Percentiles rank a stretch among this genome's conserved stretches.
These are phyloP conservation scores for Schizosaccharomyces versatilis DNA, from an alignment of 1,139 yeast species.

Conservation along the genomic window DNA sequence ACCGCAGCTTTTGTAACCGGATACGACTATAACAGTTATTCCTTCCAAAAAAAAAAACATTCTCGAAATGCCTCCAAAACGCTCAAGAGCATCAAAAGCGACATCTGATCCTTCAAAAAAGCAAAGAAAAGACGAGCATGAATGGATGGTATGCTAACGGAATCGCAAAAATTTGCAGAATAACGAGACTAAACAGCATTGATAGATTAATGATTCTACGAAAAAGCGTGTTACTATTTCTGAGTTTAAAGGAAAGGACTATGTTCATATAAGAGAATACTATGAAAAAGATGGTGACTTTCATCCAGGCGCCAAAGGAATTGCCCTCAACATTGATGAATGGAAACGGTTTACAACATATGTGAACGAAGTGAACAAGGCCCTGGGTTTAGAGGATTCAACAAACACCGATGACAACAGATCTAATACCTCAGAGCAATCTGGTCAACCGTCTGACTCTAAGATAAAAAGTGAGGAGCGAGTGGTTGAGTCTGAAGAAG, in stretches of 20 bases:
- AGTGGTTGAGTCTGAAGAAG: not conserved
- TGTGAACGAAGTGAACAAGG: not conserved
- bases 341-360: not conserved
- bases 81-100: not conserved
- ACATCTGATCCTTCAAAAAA: not conserved
- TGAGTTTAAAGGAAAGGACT: not conserved
- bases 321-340: not conserved
- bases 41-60: not conserved
- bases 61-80: not conserved
- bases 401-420: not conserved
- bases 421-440: not conserved
- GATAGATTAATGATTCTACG: conserved; percentile 18
- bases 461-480: too few relatives aligned
- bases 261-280: conserved; percentile 1
- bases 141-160: not conserved
- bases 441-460: not conserved
- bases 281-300: conserved; percentile 1
- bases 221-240: not conserved
- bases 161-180: not conserved
- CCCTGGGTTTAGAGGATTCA: not conserved
- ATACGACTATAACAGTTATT: too few relatives aligned
- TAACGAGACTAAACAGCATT: conserved; percentile 45
- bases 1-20: too few relatives aligned
- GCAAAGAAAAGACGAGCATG: not conserved
- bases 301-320: not conserved